Conservation (phyloP, 2,329 filamentous ascomycete genomes). For the Colletotrichum theobromicola region DNA sequence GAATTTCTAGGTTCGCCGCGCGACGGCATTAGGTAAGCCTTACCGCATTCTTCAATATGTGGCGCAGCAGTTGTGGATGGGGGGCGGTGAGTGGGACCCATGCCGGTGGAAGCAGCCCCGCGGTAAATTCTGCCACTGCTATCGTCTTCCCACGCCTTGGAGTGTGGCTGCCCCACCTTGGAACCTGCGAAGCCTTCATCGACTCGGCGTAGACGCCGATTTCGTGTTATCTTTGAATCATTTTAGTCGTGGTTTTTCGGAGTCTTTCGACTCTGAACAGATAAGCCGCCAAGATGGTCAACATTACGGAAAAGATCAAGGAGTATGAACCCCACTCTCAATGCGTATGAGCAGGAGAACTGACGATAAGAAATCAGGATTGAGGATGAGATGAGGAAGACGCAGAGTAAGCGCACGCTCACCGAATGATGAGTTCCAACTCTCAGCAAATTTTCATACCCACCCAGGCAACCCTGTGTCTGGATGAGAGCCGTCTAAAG, state of each 20-base stretch:
- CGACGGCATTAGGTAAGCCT: not conserved
- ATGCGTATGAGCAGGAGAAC: not conserved
- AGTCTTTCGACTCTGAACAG: not conserved
- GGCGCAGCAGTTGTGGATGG: not conserved
- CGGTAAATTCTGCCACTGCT: constrained; percentile 19
- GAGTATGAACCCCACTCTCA: constrained; percentile 66
- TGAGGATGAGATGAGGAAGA: constrained; percentile 99
- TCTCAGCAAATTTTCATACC: not conserved
- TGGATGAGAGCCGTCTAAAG: not conserved
- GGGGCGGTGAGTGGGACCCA: constrained; percentile 7
- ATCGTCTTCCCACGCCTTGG: constrained; percentile 6
- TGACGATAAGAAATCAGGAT: constrained; percentile 68
- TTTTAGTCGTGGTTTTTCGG: not conserved
- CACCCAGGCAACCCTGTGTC: not conserved
- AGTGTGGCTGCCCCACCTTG: constrained; percentile 17
- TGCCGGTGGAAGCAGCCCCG: constrained; percentile 16
- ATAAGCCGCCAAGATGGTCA: constrained; percentile 76
- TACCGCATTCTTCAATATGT: constrained; percentile 6
- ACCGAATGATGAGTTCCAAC: accelerated
- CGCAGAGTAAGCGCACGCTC: constrained; percentile 76
- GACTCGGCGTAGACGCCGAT: not conserved
- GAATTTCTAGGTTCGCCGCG: not conserved
- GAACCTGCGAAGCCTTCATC: constrained; percentile 17
- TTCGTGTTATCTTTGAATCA: not conserved
- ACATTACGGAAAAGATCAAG: constrained; percentile 99